Base-by-base conservation (phyloP, 2,329 filamentous ascomycete species). In the Chaetoscypha palmicola region DNA sequence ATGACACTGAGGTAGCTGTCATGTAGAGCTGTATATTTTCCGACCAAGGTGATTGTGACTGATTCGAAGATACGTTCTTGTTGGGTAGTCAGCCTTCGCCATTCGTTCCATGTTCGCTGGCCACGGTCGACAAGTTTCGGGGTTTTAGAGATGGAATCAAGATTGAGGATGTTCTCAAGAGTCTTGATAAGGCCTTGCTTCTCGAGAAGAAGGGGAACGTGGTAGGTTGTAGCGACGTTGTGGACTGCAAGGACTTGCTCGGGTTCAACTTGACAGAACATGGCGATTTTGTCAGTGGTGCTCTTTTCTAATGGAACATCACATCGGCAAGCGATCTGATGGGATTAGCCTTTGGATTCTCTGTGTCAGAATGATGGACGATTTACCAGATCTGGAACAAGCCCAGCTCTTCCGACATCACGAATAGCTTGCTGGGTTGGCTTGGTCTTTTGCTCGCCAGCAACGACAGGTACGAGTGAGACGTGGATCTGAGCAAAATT, bases 391-490 rank as follows among this genome's bases (percentile, higher is more conserved):
- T 58, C 54, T 33, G 52, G 55, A n/a, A 54, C 46, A 22, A 58
- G 22, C 12, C 54, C 54, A 28, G 86, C 39, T 61, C 85, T 90
- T 51, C 91, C 83, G 50, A 90, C 81, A 57, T 85, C 79, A 61
- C 83, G 83, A 58, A 97, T 88, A 20, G 91, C 87, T 58, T 87
- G 80, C 65, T 98, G 92, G 0, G 92, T 98, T 0, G 92, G 92
- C 70, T 97, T 97, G 8, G 90, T 97, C 77, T 97, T 97, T 66
- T 94, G 81, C 71, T 97, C 83, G 24, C 77, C 59, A 35, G 58
- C 50, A 40, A 63, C 61, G 24, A 91, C 76, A 1, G 90, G 92
- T 24, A 97, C 83, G 57, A 90, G 86, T 3, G 85, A 89, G 50
- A 96, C 91, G 66, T 89, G 83, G 54, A 96, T 94, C 62, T 88